Evolutionary conservation across 192 early-diverging fungal species (phyloP).

Genomic region (Coemansia sp.): DNA sequence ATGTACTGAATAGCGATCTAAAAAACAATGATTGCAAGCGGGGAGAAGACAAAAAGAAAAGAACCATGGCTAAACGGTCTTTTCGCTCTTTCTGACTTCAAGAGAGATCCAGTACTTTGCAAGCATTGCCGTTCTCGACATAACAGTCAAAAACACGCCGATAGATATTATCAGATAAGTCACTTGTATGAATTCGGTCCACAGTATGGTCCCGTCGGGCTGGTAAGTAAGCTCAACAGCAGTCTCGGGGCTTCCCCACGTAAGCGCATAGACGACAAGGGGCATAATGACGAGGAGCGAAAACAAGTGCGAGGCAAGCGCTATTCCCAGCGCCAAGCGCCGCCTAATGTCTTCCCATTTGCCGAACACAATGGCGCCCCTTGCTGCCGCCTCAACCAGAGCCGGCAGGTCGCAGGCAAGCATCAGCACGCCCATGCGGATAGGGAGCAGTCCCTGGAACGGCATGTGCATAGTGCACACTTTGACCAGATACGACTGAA

Average conservation of each 20-base stretch:
- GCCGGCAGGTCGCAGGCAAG: slow-evolving; percentile 13
- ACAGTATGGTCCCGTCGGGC: neutral
- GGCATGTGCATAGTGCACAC: neutral
- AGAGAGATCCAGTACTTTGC: neutral
- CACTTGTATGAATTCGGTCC: neutral
- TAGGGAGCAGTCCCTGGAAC: neutral
- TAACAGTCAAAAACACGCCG: neutral
- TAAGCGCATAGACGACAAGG: neutral
- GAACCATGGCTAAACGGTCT: neutral
- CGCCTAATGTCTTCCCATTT: neutral
- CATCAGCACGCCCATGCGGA: slow-evolving; percentile 11
- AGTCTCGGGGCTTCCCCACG: slow-evolving; percentile 9
- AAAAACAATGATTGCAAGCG: neutral
- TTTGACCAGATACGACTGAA: neutral
- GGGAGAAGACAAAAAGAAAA: neutral
- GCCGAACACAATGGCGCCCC: neutral
- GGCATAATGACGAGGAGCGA: slow-evolving; percentile 1
- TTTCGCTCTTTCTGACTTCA: neutral
- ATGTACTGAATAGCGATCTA: neutral
- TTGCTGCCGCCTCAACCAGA: slow-evolving; percentile 3
- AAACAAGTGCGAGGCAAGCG: neutral
- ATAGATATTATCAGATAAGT: neutral
- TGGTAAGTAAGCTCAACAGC: neutral
- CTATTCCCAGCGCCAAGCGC: neutral
- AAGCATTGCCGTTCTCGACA: neutral